Percentiles rank a stretch among this genome's conserved stretches.
These are phyloP conservation scores for Collybiopsis confluens DNA, from an alignment of 768 basidiomycete species.

Conservation along the genomic window DNA sequence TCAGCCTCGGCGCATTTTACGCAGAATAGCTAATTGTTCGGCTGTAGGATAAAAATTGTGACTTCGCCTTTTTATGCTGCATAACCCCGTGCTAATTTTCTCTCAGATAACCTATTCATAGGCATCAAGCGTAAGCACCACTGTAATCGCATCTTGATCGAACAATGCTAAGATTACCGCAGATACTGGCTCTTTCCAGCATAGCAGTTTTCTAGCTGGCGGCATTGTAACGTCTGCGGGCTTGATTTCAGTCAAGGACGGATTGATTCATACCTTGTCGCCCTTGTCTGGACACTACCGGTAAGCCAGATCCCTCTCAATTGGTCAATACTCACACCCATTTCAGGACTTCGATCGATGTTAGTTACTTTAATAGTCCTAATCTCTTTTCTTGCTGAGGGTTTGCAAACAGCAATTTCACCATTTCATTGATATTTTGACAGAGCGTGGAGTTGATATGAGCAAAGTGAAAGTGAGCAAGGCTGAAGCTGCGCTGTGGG, in stretches of 20 bases:
- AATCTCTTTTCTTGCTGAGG: not conserved
- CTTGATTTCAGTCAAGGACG: slow-evolving; percentile 60
- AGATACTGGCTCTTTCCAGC: slow-evolving; percentile 60
- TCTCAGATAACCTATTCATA: slow-evolving; percentile 57
- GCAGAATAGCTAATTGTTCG: not conserved
- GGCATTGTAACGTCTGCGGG: slow-evolving; percentile 64
- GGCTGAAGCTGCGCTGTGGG: slow-evolving; percentile 55
- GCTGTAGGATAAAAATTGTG: slow-evolving; percentile 49
- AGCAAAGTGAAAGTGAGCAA: slow-evolving; percentile 56
- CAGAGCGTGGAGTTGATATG: slow-evolving; percentile 54
- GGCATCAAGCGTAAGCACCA: slow-evolving; percentile 52
- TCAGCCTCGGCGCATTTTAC: not conserved
- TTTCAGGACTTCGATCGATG: slow-evolving; percentile 49
- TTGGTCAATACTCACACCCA: too few relatives aligned
- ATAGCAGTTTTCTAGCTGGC: slow-evolving; percentile 57
- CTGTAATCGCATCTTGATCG: not conserved
- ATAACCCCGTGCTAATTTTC: not conserved
- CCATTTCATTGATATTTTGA: slow-evolving; percentile 47
- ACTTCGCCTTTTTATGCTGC: not conserved
- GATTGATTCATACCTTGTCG: slow-evolving; percentile 53
- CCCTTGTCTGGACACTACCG: slow-evolving; percentile 69
- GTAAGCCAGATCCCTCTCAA: slow-evolving; percentile 16
- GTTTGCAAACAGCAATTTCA: slow-evolving; percentile 46
- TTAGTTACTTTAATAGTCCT: slow-evolving; percentile 18
- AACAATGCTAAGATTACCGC: too few relatives aligned